Conservation (phyloP, 805 yeast species). For the Pichia phayaonensis region DNA sequence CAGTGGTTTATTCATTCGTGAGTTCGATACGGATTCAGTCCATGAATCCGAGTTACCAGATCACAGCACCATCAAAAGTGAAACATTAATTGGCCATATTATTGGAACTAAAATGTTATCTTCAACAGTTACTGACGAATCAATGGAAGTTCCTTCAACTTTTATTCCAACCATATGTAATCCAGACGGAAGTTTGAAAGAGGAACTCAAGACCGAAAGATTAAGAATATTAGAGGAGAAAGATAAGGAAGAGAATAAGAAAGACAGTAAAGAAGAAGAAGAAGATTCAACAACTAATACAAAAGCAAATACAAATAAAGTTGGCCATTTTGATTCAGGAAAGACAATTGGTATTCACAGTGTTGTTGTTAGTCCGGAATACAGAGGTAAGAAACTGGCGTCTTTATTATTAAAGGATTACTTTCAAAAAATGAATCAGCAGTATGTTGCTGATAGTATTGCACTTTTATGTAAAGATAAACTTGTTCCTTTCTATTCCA, state of each 20-base stretch:
- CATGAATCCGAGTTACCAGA: constrained; percentile 30
- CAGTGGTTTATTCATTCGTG: constrained; percentile 78
- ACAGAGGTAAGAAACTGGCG: constrained; percentile 77
- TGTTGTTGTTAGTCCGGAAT: constrained; percentile 66
- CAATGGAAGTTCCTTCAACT: constrained; percentile 51
- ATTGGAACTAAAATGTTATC: constrained; percentile 63
- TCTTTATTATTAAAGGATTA: constrained; percentile 80
- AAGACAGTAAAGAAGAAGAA: not conserved
- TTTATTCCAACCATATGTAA: constrained; percentile 3
- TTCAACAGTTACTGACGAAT: constrained; percentile 40
- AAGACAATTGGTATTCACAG: constrained; percentile 75
- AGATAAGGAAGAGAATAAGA: not conserved
- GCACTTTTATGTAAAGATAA: constrained; percentile 64
- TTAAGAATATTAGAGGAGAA: not conserved
- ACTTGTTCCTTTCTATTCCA: constrained; percentile 68
- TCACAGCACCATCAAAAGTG: constrained; percentile 45
- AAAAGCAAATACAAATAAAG: constrained; percentile 9
- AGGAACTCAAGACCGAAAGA: not conserved
- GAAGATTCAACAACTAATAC: constrained; percentile 15
- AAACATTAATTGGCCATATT: constrained; percentile 71
- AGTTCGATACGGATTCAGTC: constrained; percentile 32
- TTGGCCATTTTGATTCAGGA: constrained; percentile 73
- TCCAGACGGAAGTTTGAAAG: constrained; percentile 2
- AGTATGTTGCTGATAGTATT: constrained; percentile 74
- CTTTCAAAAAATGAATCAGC: constrained; percentile 81